Base-by-base conservation (phyloP, 2,329 filamentous ascomycete species). In the Botrytis sinoallii region DNA sequence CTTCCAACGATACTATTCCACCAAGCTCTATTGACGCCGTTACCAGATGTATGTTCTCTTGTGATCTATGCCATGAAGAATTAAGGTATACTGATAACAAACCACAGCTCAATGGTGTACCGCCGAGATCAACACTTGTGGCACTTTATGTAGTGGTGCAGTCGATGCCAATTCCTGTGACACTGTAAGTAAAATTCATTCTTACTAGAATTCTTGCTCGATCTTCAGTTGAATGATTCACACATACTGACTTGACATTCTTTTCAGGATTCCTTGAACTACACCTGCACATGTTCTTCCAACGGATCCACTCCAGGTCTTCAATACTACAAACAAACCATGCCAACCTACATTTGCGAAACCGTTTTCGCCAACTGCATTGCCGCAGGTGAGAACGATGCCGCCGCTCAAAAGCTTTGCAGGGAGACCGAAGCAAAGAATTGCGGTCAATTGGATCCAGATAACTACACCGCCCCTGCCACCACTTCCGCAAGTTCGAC, bases 341-440 rank as follows among this genome's bases (percentile, higher is more conserved):
- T 92, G 67, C 89, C 89, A 60, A 88, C 84, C 82, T 90, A 84
- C 81, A 85, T 89, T 81, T 92, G 90, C 84, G 79, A 85, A 78
- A 82, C 82, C 76, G 87, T 85, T 82, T 88, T 82, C 79, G 77
- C 76, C 38, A 83, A 86, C 77, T 88, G 86, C 79, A 84, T 86
- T 74, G n/a, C 76, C 42, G 79, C 81, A 73, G 78, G 86, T 78
- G 82, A 85, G 77, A 81, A 85, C 75, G 82, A 87, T 75, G 80
- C 83, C 60, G 80, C 85, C 74, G 83, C 81, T 70, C 84, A 87
- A 77, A 77, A 82, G 70, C 75, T 81, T 67, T 92, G 90, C 85
- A 83, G 79, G 64, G 77, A 69, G 8, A 77, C 76, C 68, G 74
- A 82, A 52, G 80, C 83, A 71, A 78, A 84, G 66, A 79, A 83